Base-by-base conservation (phyloP, 2,329 filamentous ascomycete genomes). In the Pyrenophora teres region DNA sequence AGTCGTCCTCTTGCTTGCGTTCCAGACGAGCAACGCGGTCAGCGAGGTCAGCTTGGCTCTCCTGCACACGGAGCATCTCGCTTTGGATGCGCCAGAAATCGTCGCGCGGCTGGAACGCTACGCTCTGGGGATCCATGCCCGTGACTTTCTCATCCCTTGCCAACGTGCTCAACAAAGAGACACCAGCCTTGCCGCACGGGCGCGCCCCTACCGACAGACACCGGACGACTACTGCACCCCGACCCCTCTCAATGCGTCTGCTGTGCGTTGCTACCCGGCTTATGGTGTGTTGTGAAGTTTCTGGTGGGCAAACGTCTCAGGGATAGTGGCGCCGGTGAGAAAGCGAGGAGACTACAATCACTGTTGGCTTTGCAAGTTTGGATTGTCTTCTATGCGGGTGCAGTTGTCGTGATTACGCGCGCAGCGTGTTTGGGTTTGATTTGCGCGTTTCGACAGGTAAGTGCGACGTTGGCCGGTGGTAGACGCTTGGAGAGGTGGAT, bases 1-100 rank as follows among this genome's bases (percentile, higher is more conserved):
- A 80, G 74, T 87, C 84, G 60, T 87, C 84, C 59, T 87, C 83
- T 52, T 82, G 81, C 55, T 81, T 80, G 52, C 83, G 79, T 69
- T 88, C 85, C 53, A 88, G 71, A 51, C 83, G 79, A 50, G 81
- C 76, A 56, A 88, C 78, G 50, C 85, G 80, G 61, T 87, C 84
- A 38, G 80, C 76, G 69, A 87, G 83, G 56, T 86, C 83, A 44
- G 79, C 76, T 68, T 87, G 85, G 15, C 79, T 77, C 59, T 83
- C 78, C 62, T 85, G 83, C 32, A 87, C 74, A 52, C 83, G 80
- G 61, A 82, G 81, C 67, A 87, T 77, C 58, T 87, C 84, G 70
- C 81, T 80, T 62, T 86, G 82, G 55, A 87, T 74, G 59, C 83
- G 81, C 84, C 85, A 87, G 65, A 84, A 76, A 70, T 87, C 84